phyloP scores from a whole-genome alignment of 768 basidiomycete genomes.

The Leccinum truebloodii region DNA sequence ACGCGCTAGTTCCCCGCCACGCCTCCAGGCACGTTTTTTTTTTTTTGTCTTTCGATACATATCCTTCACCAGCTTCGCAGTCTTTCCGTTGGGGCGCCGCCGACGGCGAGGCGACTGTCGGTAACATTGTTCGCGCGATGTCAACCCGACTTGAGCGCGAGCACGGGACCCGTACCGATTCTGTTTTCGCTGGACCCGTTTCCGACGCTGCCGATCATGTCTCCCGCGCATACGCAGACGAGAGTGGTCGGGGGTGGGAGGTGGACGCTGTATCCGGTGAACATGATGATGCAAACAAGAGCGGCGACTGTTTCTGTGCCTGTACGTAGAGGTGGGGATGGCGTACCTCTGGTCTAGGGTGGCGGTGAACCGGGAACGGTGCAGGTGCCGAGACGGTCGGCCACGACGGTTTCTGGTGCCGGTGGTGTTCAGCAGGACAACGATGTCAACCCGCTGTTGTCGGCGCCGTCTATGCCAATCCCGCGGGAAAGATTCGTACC shows the following conservation, averaged over 20 bases:
- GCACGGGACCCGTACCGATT: constrained; percentile 62
- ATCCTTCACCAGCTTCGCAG: constrained; percentile 29
- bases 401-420: constrained; percentile 1
- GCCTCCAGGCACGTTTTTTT: constrained; percentile 28
- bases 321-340: constrained; percentile 20
- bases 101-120: constrained; percentile 25
- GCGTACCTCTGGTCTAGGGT: not conserved
- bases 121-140: constrained; percentile 63
- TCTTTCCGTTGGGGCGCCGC: constrained; percentile 9
- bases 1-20: not conserved
- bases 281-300: constrained; percentile 20
- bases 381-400: constrained; percentile 23
- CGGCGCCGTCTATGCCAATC: constrained; percentile 29
- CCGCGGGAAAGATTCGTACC: constrained; percentile 70
- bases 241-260: not conserved
- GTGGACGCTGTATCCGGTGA: not conserved
- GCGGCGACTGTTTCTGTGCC: constrained; percentile 35
- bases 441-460: not conserved
- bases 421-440: not conserved
- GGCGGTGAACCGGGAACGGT: not conserved
- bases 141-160: constrained; percentile 47
- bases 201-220: constrained; percentile 23
- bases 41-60: constrained; percentile 24
- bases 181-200: constrained; percentile 57
- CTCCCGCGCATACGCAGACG: not conserved